Conservation (phyloP, 2,329 filamentous ascomycete species). For the Orbilia blumenaviensis region DNA sequence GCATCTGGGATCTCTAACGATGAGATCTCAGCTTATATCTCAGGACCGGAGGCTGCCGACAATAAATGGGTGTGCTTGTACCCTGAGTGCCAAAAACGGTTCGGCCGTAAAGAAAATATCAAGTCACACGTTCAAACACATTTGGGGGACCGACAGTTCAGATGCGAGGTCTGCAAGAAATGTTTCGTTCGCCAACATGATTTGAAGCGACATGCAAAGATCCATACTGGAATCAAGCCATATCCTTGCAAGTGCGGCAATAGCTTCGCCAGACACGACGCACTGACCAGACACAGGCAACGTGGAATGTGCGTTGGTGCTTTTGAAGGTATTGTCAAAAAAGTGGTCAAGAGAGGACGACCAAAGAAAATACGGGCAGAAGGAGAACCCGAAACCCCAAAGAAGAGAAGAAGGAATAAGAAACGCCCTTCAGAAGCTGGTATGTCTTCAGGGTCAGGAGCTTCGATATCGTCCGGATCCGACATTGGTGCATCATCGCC, state of each 20-base stretch:
- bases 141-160: conserved; percentile 92
- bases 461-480: conserved; percentile 48
- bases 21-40: conserved; percentile 79
- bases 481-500: conserved; percentile 47
- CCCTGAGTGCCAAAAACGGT: conserved; percentile 83
- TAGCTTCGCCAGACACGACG: conserved; percentile 93
- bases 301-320: conserved; percentile 96
- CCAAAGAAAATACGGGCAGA: conserved; percentile 56
- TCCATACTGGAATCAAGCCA: conserved; percentile 94
- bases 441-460: conserved; percentile 41
- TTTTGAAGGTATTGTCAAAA: conserved; percentile 80
- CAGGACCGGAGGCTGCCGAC: conserved; percentile 75
- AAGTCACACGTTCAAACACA: conserved; percentile 98
- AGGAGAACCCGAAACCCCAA: conserved; percentile 43
- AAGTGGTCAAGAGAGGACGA: conserved; percentile 71
- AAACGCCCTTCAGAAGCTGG: conserved; percentile 31
- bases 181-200: conserved; percentile 98
- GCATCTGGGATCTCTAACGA: conserved; percentile 77
- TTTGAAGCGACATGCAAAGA: conserved; percentile 95
- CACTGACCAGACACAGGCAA: conserved; percentile 90
- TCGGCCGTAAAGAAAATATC: conserved; percentile 98
- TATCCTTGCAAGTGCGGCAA: conserved; percentile 95
- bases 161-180: conserved; percentile 91
- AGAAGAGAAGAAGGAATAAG: conserved; percentile 46
- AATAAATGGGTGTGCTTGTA: conserved; percentile 82